These are phyloP conservation scores for Dothistroma pini DNA, from an alignment of 2,329 filamentous ascomycete genomes.

Conservation along the genomic window DNA sequence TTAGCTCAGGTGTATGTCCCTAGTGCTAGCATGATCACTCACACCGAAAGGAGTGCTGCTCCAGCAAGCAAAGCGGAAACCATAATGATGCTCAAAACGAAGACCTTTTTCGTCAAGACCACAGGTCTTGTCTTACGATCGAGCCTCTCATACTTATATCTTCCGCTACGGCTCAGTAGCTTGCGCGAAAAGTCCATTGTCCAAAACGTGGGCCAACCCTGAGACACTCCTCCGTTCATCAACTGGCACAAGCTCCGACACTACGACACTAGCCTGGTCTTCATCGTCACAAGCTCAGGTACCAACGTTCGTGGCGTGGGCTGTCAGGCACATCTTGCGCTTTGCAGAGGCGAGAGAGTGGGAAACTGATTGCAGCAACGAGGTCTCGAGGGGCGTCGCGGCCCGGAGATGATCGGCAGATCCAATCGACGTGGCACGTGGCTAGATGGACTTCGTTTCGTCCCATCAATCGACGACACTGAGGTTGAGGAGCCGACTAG, in stretches of 20 bases:
- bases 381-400: neutral
- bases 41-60: constrained; percentile 18
- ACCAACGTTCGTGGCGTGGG: neutral
- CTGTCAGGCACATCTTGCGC: neutral
- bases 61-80: constrained; percentile 10
- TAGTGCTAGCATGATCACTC: neutral
- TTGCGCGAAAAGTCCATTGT: neutral
- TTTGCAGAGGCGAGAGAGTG: neutral
- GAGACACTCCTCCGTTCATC: neutral
- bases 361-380: neutral
- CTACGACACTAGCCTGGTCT: neutral
- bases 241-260: constrained; percentile 1
- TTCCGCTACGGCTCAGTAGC: neutral
- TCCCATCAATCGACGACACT: neutral
- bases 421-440: neutral
- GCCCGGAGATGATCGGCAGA: neutral
- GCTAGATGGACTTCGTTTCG: neutral
- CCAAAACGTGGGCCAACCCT: neutral
- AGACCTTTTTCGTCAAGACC: neutral
- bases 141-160: constrained; percentile 9
- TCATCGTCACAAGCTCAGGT: constrained; percentile 1
- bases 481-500: neutral
- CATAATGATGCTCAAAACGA: constrained; percentile 10
- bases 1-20: neutral
- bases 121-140: neutral